These are phyloP conservation scores for Zhuliangozyma blackwelliae DNA, from an alignment of 1,139 yeast genomes.

Conservation along the genomic window DNA sequence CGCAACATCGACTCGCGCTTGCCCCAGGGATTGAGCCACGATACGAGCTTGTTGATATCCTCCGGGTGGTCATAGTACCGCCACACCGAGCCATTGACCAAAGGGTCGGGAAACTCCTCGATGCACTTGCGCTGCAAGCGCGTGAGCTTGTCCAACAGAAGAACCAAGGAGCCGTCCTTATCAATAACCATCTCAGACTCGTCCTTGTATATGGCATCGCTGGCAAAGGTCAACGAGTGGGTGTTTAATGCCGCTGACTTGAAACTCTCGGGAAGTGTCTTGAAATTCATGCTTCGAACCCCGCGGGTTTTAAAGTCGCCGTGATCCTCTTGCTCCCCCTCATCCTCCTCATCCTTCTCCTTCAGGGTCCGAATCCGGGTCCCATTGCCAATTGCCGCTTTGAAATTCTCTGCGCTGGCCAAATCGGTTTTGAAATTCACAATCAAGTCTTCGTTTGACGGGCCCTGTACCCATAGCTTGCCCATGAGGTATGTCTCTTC, in stretches of 20 bases:
- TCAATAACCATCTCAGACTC: slow-evolving; percentile 26
- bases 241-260: slow-evolving; percentile 15
- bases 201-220: slow-evolving; percentile 13
- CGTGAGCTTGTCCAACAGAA: slow-evolving; percentile 23
- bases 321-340: slow-evolving; percentile 1
- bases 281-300: slow-evolving; percentile 16
- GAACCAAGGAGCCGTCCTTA: slow-evolving; percentile 40
- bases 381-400: slow-evolving; percentile 9
- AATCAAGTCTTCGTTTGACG: slow-evolving; percentile 58
- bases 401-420: slow-evolving; percentile 2
- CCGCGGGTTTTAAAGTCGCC: slow-evolving; percentile 5
- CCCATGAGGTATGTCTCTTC: slow-evolving; percentile 80
- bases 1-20: slow-evolving; percentile 63
- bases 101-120: slow-evolving; percentile 61
- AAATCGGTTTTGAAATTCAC: slow-evolving; percentile 14
- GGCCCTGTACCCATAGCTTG: slow-evolving; percentile 91
- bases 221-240: slow-evolving; percentile 16
- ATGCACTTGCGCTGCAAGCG: slow-evolving; percentile 59
- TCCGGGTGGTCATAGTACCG: slow-evolving; percentile 62
- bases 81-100: slow-evolving; percentile 58
- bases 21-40: slow-evolving; percentile 78
- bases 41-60: slow-evolving; percentile 53
- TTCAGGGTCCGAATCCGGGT: slow-evolving; percentile 15
- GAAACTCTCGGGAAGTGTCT: slow-evolving; percentile 15
- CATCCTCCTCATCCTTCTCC: not conserved